Conservation (phyloP, 176 grass and related monocot species). For the Calamus simplicifolius region DNA sequence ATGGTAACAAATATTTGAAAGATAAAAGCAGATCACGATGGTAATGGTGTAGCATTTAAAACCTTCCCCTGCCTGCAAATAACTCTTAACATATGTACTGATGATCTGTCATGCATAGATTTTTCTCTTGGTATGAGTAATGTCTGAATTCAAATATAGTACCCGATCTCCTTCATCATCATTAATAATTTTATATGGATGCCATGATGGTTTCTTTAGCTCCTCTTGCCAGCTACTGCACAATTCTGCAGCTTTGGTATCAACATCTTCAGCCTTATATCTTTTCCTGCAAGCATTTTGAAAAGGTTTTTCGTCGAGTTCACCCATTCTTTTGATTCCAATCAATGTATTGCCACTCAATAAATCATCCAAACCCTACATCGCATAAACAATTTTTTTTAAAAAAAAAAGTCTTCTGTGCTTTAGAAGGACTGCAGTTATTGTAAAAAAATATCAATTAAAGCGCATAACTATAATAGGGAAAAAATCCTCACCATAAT, state of each 20-base stretch:
- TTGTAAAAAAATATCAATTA: neutral
- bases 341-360: conserved; percentile 42
- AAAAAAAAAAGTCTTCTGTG: too few species aligned
- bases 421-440: neutral
- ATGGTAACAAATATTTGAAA: too few species aligned
- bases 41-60: too few species aligned
- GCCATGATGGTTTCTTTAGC: conserved; percentile 86
- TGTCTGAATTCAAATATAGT: neutral
- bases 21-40: too few species aligned
- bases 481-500: conserved; percentile 40
- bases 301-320: conserved; percentile 71
- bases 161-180: conserved; percentile 49
- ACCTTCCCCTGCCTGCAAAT: too few species aligned
- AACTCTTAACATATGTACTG: too few species aligned
- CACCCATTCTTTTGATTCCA: conserved; percentile 90
- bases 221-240: conserved; percentile 68
- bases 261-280: conserved; percentile 34
- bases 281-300: conserved; percentile 50
- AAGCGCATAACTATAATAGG: neutral
- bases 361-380: conserved; percentile 69
- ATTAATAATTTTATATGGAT: conserved; percentile 66
- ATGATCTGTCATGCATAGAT: too few species aligned
- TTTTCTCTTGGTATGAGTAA: too few species aligned
- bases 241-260: conserved; percentile 39
- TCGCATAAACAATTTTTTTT: neutral